Conservation (phyloP, 768 basidiomycete species). For the Pisolithus orientalis region DNA sequence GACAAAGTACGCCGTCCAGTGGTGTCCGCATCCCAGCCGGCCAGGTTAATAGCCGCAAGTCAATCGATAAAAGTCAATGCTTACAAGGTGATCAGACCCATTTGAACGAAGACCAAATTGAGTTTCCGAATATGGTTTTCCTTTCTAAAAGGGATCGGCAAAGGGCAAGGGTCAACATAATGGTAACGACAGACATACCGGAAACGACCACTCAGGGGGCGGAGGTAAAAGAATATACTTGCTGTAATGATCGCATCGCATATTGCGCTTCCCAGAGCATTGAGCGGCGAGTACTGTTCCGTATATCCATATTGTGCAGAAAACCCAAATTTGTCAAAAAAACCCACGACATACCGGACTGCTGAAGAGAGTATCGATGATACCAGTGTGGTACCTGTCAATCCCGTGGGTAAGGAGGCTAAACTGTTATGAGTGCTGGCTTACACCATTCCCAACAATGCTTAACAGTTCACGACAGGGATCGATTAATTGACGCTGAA, state of each 20-base stretch:
- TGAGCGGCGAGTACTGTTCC: conserved; percentile 6
- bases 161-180: not conserved
- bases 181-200: conserved; percentile 5
- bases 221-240: conserved; percentile 15
- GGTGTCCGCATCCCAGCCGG: not conserved
- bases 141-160: not conserved
- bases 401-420: not conserved
- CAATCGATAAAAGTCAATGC: not conserved
- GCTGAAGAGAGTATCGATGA: not conserved
- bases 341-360: not conserved
- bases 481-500: not conserved
- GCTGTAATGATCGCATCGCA: conserved; percentile 16
- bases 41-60: not conserved
- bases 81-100: conserved; percentile 16
- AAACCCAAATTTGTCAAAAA: not conserved
- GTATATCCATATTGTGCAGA: not conserved
- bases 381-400: not conserved
- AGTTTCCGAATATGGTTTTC: conserved; percentile 9
- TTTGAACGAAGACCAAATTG: conserved; percentile 9
- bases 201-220: conserved; percentile 1
- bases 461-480: not conserved
- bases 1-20: no score
- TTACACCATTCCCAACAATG: not conserved
- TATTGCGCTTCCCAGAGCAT: conserved; percentile 10
- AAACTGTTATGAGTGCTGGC: not conserved